Evolutionary conservation across 2,329 filamentous ascomycete species (phyloP).

Genomic region (Ophiognomonia clavigignenti-juglandacearum): DNA sequence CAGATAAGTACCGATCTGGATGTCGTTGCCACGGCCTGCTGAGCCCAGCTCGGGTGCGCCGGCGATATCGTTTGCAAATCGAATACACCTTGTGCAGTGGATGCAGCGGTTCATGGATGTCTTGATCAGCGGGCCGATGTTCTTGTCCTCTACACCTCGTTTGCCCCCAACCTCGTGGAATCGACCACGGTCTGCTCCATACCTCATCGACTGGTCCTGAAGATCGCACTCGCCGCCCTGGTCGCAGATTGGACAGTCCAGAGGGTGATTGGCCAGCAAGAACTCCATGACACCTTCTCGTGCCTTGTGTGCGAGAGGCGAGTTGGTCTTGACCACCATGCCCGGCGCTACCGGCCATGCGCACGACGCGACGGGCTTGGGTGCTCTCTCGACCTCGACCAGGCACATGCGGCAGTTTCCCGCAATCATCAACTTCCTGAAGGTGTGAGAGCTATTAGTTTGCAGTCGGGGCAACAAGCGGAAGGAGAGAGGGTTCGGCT

Average conservation of each 20-base stretch:
- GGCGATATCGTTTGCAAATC: constrained; percentile 95
- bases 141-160: constrained; percentile 98
- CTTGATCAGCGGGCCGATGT: constrained; percentile 96
- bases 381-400: constrained; percentile 93
- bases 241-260: constrained; percentile 97
- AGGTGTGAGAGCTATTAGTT: constrained; percentile 38
- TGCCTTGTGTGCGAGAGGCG: constrained; percentile 92
- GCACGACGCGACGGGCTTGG: constrained; percentile 96
- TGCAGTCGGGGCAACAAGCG: constrained; percentile 16
- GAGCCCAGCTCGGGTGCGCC: constrained; percentile 94
- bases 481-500: constrained; percentile 22
- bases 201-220: constrained; percentile 99
- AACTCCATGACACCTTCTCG: constrained; percentile 99
- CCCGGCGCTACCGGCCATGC: constrained; percentile 98
- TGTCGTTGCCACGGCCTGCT: constrained; percentile 89
- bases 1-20: constrained; percentile 97
- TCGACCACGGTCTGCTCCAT: constrained; percentile 89
- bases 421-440: constrained; percentile 94
- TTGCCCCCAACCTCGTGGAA: constrained; percentile 97
- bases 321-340: constrained; percentile 99
- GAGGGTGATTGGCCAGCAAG: constrained; percentile 88
- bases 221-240: constrained; percentile 99
- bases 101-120: constrained; percentile 99
- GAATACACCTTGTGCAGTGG: constrained; percentile 95
- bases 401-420: constrained; percentile 99